phyloP scores from a whole-genome alignment of 768 basidiomycete genomes.

The Amanita fuliginea region DNA sequence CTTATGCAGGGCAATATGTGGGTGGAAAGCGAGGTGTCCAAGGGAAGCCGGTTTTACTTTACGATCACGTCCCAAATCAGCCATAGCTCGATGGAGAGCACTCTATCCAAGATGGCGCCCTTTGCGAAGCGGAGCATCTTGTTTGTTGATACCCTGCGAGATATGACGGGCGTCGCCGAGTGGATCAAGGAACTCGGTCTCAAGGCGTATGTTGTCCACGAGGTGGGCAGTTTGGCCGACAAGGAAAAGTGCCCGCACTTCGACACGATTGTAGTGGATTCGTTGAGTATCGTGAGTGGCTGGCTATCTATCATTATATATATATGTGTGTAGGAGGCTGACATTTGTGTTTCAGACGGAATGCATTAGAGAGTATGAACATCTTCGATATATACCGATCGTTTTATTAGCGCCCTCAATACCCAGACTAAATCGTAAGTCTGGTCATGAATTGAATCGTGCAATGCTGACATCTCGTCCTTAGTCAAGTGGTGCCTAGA shows the following conservation, averaged over 20 bases:
- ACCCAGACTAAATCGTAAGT: conserved; percentile 65
- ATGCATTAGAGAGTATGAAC: conserved; percentile 82
- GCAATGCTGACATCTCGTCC: conserved; percentile 1
- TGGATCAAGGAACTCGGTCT: conserved; percentile 74
- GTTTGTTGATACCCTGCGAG: conserved; percentile 79
- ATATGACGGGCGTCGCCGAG: conserved; percentile 64
- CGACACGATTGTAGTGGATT: conserved; percentile 94
- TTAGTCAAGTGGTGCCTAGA: conserved; percentile 93
- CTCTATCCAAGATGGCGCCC: conserved; percentile 70
- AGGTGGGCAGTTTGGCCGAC: conserved; percentile 71
- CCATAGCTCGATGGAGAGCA: conserved; percentile 61
- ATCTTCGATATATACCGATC: conserved; percentile 92
- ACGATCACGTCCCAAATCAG: conserved; percentile 84
- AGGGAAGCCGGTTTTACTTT: conserved; percentile 95
- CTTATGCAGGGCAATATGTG: conserved; percentile 99
- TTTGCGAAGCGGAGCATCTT: conserved; percentile 85
- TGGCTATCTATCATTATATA: conserved; percentile 1
- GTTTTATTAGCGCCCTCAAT: conserved; percentile 78
- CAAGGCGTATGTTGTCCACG: conserved; percentile 63
- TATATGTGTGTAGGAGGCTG: neutral
- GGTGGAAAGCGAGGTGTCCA: conserved; percentile 92
- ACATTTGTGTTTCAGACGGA: conserved; percentile 51
- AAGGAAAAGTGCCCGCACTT: conserved; percentile 80
- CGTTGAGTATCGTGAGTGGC: conserved; percentile 61
- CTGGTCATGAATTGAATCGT: neutral